Percentiles rank a stretch among this genome's conserved stretches.
Conservation (phyloP, 2,329 filamentous ascomycete genomes). For the Sarocladiaceae sp. region DNA sequence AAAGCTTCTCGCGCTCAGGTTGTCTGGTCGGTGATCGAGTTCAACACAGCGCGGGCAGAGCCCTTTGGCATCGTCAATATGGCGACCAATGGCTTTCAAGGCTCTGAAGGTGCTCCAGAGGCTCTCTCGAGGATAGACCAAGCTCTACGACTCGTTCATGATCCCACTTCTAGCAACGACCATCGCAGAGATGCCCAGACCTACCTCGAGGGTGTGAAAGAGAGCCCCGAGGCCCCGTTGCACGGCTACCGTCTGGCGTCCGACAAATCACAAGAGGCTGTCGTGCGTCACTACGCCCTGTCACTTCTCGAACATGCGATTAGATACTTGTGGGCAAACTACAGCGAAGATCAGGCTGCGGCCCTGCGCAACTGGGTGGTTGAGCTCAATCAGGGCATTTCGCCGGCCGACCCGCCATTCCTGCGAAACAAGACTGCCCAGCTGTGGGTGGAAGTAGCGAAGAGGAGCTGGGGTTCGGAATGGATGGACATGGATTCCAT, state of each 20-base stretch:
- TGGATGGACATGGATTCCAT: slow-evolving; percentile 93
- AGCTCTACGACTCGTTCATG: slow-evolving; percentile 84
- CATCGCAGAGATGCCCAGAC: slow-evolving; percentile 74
- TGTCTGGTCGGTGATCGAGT: no score
- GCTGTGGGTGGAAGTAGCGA: slow-evolving; percentile 91
- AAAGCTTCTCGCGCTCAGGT: no score
- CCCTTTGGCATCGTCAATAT: no score
- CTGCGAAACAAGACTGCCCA: slow-evolving; percentile 90
- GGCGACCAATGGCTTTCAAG: slow-evolving; percentile 31
- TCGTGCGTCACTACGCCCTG: slow-evolving; percentile 89
- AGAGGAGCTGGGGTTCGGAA: slow-evolving; percentile 83
- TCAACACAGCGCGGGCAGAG: not conserved
- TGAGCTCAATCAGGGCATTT: slow-evolving; percentile 66
- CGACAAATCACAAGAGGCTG: slow-evolving; percentile 65
- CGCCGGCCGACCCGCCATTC: slow-evolving; percentile 69
- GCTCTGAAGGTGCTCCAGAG: slow-evolving; percentile 32
- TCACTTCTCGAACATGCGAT: slow-evolving; percentile 87
- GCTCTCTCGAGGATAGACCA: slow-evolving; percentile 66
- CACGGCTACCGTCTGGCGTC: slow-evolving; percentile 80
- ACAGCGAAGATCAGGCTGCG: slow-evolving; percentile 59
- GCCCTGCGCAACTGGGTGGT: slow-evolving; percentile 72
- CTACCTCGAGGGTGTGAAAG: slow-evolving; percentile 83
- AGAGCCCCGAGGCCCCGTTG: slow-evolving; percentile 68
- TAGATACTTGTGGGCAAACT: slow-evolving; percentile 75
- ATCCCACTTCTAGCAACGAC: slow-evolving; percentile 71